A percentile compares a stretch with the other conserved stretches of the same genome.
These are phyloP conservation scores for Allium fistulosum DNA, from an alignment of 106 monocot species.

Conservation along the genomic window DNA sequence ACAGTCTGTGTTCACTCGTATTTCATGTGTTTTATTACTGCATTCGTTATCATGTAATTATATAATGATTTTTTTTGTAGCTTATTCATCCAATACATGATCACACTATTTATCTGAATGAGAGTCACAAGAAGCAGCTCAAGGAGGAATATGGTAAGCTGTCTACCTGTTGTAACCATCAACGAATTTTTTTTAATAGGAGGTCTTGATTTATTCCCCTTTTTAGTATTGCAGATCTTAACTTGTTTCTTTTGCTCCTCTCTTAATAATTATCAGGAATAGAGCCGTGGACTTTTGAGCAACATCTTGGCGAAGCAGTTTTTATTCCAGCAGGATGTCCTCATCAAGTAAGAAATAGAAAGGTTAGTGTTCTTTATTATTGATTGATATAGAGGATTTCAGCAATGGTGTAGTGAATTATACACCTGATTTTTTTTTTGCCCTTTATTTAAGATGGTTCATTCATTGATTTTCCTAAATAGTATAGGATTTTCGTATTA, in stretches of 20 bases:
- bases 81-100: slow-evolving; percentile 49
- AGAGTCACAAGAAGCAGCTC: slow-evolving; percentile 35
- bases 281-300: slow-evolving; percentile 35
- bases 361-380: slow-evolving; percentile 8
- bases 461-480: too few relatives aligned
- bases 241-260: neutral
- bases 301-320: slow-evolving; percentile 30
- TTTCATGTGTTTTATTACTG: too few relatives aligned
- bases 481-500: too few relatives aligned
- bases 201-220: too few relatives aligned
- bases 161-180: neutral
- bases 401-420: too few relatives aligned
- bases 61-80: slow-evolving; percentile 9
- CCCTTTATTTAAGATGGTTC: too few relatives aligned
- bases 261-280: slow-evolving; percentile 8
- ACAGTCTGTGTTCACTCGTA: too few relatives aligned
- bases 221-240: neutral
- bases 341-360: slow-evolving; percentile 34
- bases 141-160: slow-evolving; percentile 42
- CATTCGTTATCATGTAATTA: neutral
- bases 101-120: slow-evolving; percentile 38
- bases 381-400: too few relatives aligned
- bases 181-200: neutral
- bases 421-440: too few relatives aligned
- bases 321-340: slow-evolving; percentile 38